A percentile compares a stretch with the other conserved stretches of the same genome.
Evolutionary conservation across 306 rosid genomes (phyloP).

Genomic region (Dicorynia guianensis): DNA sequence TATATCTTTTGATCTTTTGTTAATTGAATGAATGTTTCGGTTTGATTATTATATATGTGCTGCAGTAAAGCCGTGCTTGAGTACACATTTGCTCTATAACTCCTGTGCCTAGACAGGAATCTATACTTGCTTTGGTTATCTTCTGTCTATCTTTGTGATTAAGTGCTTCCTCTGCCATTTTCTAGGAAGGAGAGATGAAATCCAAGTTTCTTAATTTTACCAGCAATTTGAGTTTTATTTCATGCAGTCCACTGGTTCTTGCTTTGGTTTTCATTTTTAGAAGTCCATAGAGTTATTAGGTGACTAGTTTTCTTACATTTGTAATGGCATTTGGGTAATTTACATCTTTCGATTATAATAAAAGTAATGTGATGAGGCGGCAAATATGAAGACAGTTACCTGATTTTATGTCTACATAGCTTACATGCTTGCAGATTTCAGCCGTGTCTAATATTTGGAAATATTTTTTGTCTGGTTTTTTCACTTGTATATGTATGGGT

Average conservation of each 20-base stretch:
- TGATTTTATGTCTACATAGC: slow-evolving; percentile 5
- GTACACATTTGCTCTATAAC: not conserved
- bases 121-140: not conserved
- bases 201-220: not conserved
- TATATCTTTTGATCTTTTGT: not conserved
- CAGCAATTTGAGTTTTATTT: not conserved
- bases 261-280: too few relatives aligned
- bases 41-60: not conserved
- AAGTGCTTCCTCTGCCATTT: not conserved
- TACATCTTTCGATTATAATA: not conserved
- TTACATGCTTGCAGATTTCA: not conserved
- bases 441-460: not conserved
- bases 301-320: not conserved
- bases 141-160: not conserved
- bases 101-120: not conserved
- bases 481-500: not conserved
- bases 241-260: not conserved
- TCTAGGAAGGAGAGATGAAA: not conserved
- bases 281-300: not conserved
- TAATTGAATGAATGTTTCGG: not conserved
- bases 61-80: not conserved
- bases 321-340: not conserved
- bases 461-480: not conserved
- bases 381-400: not conserved
- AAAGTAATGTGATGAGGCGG: slow-evolving; percentile 15